These are phyloP conservation scores for Lachancea fermentati DNA, from an alignment of 805 yeast species.

Conservation along the genomic window DNA sequence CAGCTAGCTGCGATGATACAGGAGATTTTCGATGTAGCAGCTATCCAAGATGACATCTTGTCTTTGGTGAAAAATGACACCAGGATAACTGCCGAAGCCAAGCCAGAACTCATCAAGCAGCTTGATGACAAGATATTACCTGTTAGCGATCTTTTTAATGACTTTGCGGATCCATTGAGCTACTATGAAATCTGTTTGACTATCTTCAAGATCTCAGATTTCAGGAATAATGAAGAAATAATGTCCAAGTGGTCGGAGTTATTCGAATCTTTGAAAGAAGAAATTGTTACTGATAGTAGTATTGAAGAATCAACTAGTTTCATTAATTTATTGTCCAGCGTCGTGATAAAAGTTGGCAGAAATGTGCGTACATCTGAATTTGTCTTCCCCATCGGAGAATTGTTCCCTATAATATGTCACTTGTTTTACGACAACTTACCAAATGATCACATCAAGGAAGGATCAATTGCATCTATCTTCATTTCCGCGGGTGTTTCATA, in stretches of 20 bases:
- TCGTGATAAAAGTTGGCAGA: conserved; percentile 49
- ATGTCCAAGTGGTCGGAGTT: conserved; percentile 73
- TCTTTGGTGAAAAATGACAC: conserved; percentile 45
- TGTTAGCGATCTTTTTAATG: conserved; percentile 77
- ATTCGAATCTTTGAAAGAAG: conserved; percentile 45
- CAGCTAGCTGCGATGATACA: conserved; percentile 63
- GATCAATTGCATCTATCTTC: conserved; percentile 57
- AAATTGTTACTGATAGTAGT: conserved; percentile 20
- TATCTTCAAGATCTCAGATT: conserved; percentile 79
- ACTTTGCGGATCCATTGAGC: conserved; percentile 80
- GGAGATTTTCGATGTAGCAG: conserved; percentile 81
- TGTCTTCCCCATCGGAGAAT: conserved; percentile 71
- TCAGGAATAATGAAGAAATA: conserved; percentile 78
- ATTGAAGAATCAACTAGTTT: conserved; percentile 30
- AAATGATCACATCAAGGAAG: conserved; percentile 39
- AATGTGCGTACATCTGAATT: conserved; percentile 62
- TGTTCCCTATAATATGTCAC: conserved; percentile 60
- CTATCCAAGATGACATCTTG: conserved; percentile 57
- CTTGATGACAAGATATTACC: conserved; percentile 62
- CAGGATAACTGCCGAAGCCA: conserved; percentile 41
- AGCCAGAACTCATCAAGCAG: conserved; percentile 43
- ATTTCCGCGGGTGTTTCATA: conserved; percentile 56
- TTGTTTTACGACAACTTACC: conserved; percentile 41
- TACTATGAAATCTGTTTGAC: conserved; percentile 76
- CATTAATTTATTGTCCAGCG: conserved; percentile 35